Percentiles rank a stretch among this genome's conserved stretches.
phyloP scores from a whole-genome alignment of 306 rosid genomes.

The Cucurbita ficifolia region DNA sequence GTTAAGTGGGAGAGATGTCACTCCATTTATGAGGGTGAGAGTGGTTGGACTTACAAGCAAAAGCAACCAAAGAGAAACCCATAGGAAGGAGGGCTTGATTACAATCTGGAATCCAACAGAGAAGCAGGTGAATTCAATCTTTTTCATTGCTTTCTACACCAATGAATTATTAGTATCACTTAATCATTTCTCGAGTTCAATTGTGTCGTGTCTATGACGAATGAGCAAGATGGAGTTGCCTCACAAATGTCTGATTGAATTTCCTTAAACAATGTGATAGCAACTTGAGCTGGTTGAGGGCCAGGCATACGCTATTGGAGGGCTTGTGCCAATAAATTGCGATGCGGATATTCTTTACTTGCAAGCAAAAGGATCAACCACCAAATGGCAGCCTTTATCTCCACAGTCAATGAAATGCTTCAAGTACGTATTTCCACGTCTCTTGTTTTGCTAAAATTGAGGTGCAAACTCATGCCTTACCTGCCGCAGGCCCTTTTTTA shows the following conservation, averaged over 20 bases:
- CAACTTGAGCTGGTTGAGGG: slow-evolving; percentile 72
- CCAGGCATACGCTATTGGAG: slow-evolving; percentile 51
- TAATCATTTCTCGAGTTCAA: background rate
- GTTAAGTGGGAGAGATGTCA: slow-evolving; percentile 53
- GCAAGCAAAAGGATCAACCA: slow-evolving; percentile 55
- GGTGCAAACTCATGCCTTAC: slow-evolving; percentile 6
- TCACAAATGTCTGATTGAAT: slow-evolving; percentile 9
- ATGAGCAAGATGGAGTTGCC: background rate
- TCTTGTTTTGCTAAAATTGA: background rate
- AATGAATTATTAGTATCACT: background rate
- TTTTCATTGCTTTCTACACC: background rate
- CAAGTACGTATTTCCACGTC: slow-evolving; percentile 23
- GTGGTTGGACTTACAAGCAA: slow-evolving; percentile 58
- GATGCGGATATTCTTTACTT: slow-evolving; percentile 45
- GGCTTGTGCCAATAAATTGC: slow-evolving; percentile 45
- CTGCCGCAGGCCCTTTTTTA: slow-evolving; percentile 48
- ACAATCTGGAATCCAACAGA: slow-evolving; percentile 85
- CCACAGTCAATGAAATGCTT: slow-evolving; percentile 29
- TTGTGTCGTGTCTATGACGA: background rate
- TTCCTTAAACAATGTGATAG: slow-evolving; percentile 28
- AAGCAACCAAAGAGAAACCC: slow-evolving; percentile 15
- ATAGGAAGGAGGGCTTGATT: slow-evolving; percentile 53
- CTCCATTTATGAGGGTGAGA: slow-evolving; percentile 60
- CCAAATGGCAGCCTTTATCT: slow-evolving; percentile 64
- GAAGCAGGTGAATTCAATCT: slow-evolving; percentile 34